A percentile compares a stretch with the other conserved stretches of the same genome.
Conservation (phyloP, 2,329 filamentous ascomycete genomes). For the Alternaria dauci region DNA sequence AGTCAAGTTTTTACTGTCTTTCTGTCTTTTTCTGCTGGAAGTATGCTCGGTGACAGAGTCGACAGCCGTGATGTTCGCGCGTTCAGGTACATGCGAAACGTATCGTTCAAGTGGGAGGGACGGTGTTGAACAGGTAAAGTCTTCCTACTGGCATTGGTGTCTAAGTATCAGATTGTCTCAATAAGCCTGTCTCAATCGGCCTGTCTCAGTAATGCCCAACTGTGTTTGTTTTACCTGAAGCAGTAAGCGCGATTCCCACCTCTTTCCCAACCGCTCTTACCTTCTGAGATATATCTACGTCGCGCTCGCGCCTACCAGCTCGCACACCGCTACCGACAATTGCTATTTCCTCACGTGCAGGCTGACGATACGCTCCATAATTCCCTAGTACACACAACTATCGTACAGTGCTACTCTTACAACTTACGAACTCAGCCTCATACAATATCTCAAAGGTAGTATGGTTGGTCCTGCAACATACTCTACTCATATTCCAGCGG, state of each 20-base stretch:
- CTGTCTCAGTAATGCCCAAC: neutral
- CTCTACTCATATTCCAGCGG: neutral
- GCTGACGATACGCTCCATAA: neutral
- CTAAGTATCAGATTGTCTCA: too few relatives aligned
- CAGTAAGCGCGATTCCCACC: slow-evolving; percentile 4
- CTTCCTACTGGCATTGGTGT: neutral
- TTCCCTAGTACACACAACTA: neutral
- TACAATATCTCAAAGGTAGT: neutral
- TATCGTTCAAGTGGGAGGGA: neutral
- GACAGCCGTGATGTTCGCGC: neutral
- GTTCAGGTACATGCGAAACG: neutral
- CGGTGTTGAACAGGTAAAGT: neutral
- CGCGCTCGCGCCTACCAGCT: neutral
- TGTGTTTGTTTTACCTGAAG: slow-evolving; percentile 8
- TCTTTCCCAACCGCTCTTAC: neutral
- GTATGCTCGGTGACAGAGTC: neutral
- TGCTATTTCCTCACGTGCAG: neutral
- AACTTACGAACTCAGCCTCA: neutral
- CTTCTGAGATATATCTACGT: neutral
- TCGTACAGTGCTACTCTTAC: neutral
- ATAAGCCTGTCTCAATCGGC: neutral
- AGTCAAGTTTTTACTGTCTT: neutral
- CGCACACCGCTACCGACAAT: neutral
- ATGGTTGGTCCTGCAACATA: neutral
- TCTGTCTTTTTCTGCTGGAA: neutral